Conservation (phyloP, 352 stramenopile genomes). For the Blastocystis sp. region DNA sequence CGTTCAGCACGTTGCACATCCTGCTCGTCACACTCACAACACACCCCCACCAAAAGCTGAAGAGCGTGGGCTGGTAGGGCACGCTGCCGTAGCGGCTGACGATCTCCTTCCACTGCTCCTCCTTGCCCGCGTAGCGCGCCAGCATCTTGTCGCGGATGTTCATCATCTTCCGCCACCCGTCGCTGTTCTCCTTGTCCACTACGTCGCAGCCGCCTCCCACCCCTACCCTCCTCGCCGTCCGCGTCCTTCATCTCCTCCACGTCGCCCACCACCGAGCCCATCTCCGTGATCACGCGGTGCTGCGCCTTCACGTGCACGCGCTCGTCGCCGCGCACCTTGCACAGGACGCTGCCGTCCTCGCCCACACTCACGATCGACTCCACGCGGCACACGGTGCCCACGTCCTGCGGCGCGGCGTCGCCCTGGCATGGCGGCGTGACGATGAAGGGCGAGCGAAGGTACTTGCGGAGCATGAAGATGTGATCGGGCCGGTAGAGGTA, state of each 20-base stretch:
- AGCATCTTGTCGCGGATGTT: conserved; percentile 6
- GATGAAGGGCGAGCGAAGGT: conserved; percentile 36
- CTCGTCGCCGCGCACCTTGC: conserved; percentile 22
- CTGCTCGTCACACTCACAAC: background rate
- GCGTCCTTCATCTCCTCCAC: background rate
- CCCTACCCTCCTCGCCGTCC: background rate
- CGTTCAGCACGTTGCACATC: conserved; percentile 11
- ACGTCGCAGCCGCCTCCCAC: background rate
- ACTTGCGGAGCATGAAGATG: conserved; percentile 54
- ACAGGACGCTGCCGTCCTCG: conserved; percentile 36
- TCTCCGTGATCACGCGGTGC: conserved; percentile 23
- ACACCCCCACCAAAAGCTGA: conserved; percentile 30
- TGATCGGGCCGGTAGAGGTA: conserved; percentile 42
- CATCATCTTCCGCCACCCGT: conserved; percentile 12
- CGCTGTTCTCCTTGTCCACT: conserved; percentile 4
- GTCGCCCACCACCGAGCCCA: conserved; percentile 53
- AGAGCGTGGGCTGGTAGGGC: conserved; percentile 28
- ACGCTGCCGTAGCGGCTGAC: conserved; percentile 8
- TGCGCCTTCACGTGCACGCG: background rate
- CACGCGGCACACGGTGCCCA: conserved; percentile 35
- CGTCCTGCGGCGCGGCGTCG: background rate
- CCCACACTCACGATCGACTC: conserved; percentile 43
- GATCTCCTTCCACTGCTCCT: background rate
- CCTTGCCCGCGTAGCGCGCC: background rate
- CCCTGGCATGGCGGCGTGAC: conserved; percentile 9